Percentiles rank a stretch among this genome's conserved stretches.
Conservation (phyloP, 1,284 basidiomycete genomes). For the Malassezia slooffiae region DNA sequence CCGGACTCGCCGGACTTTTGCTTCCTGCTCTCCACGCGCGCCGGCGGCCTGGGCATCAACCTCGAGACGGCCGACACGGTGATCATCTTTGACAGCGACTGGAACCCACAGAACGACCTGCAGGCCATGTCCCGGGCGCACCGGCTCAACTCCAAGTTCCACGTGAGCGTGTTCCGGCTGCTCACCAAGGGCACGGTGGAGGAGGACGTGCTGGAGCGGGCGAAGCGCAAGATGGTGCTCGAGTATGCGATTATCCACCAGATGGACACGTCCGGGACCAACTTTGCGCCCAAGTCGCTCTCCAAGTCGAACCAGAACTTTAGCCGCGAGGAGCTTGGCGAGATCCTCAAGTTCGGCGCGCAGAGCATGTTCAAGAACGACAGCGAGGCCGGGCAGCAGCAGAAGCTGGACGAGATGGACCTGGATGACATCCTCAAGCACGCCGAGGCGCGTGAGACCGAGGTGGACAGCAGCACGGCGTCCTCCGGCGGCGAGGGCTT, state of each 20-base stretch:
- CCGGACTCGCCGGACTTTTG: constrained; percentile 59
- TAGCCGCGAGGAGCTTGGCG: constrained; percentile 92
- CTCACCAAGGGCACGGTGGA: constrained; percentile 99
- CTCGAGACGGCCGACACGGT: constrained; percentile 85
- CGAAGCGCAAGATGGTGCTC: constrained; percentile 98
- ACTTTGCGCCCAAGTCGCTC: constrained; percentile 63
- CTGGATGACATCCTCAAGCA: constrained; percentile 94
- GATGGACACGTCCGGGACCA: constrained; percentile 96
- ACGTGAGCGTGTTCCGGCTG: constrained; percentile 92
- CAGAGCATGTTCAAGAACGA: constrained; percentile 99
- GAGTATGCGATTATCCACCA: constrained; percentile 99
- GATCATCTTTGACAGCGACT: constrained; percentile 79
- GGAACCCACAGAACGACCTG: constrained; percentile 96
- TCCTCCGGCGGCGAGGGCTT: constrained; percentile 95
- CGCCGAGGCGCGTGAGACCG: constrained; percentile 93
- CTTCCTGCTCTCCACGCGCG: constrained; percentile 43
- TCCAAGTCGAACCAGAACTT: constrained; percentile 55
- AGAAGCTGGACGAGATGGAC: constrained; percentile 98
- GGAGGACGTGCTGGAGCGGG: constrained; percentile 92
- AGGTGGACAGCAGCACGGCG: constrained; percentile 57
- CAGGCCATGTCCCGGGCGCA: constrained; percentile 95
- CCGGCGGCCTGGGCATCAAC: constrained; percentile 46
- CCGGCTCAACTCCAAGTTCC: constrained; percentile 58
- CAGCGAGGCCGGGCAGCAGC: constrained; percentile 68
- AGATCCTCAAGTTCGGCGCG: constrained; percentile 98